Base-by-base conservation (phyloP, 2,329 filamentous ascomycete genomes). In the Trichoderma sp. region DNA sequence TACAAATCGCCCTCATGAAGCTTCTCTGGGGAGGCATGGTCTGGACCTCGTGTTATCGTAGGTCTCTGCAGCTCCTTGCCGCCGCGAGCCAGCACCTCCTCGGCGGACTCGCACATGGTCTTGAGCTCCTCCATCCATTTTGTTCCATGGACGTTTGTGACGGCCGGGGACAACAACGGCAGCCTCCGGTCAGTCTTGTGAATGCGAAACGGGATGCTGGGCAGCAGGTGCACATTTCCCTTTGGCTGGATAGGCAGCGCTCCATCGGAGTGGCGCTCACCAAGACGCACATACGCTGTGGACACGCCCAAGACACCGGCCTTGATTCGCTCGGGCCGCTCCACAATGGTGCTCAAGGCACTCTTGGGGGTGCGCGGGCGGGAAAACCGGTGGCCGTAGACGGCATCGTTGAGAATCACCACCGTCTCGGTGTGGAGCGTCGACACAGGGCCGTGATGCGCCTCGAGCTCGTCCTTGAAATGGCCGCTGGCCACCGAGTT, bases 61-160 rank as follows among this genome's bases (percentile, higher is more conserved):
- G 90, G 89, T 59, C 94, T 87, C 69, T 88, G 85, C 51, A 97
- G 81, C 78, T 97, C 94, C 76, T 91, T 95, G 11, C 89, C 90
- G 68, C 90, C 91, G 71, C 88, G 82, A 6, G 92, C 91, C 64
- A 98, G 83, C 75, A 91, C 95, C 5, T 87, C 84, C 76, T 93
- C 92, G 4, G 95, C 94, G 55, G 87, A 84, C 37, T 93, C 86
- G 77, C 96, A 98, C 91, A 98, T 93, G 8, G 86, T 83, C 79
- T 90, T 91, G 59, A 99, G 81, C 77, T 98, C 95, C 64, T 92
- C 89, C 94, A 98, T 97, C 95, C 95, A 97, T 72, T 91, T 91
- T 3, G 83, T 85, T 0, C 95, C 95, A 80, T 99, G 96, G 0
- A 99, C 94, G 77, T 95, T 93, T 7, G 93, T 95, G 7, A 98